Evolutionary conservation across 257 asterid genomes (phyloP).

Genomic region (Gentiana straminea): DNA sequence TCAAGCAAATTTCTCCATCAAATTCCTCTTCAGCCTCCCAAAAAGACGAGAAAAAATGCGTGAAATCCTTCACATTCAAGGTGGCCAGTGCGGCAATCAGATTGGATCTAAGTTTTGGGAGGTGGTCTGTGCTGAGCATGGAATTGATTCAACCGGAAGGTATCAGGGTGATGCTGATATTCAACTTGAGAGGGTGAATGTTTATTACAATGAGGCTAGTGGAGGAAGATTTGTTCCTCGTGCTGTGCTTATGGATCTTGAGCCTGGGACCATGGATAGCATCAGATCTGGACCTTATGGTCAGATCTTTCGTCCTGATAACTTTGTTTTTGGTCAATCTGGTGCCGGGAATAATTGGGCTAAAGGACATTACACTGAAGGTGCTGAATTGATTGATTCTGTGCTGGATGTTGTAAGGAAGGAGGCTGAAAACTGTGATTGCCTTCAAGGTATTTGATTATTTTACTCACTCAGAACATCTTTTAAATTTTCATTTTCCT

Average conservation of each 20-base stretch:
- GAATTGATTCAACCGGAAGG: slow-evolving; percentile 37
- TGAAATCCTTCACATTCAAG: slow-evolving; percentile 44
- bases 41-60: slow-evolving; percentile 19
- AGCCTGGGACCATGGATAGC: slow-evolving; percentile 47
- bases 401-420: slow-evolving; percentile 44
- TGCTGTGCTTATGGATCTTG: slow-evolving; percentile 42
- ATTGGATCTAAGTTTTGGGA: slow-evolving; percentile 43
- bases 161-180: slow-evolving; percentile 34
- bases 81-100: slow-evolving; percentile 49
- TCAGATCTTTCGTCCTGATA: slow-evolving; percentile 41
- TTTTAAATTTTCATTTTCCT: background rate
- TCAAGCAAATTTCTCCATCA: too few relatives aligned
- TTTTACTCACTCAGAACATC: slow-evolving; percentile 6
- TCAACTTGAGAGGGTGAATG: slow-evolving; percentile 37
- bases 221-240: slow-evolving; percentile 37
- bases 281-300: slow-evolving; percentile 36
- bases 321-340: slow-evolving; percentile 38
- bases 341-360: slow-evolving; percentile 48
- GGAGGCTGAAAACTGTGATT: slow-evolving; percentile 41
- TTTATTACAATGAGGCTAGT: slow-evolving; percentile 39
- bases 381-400: slow-evolving; percentile 45
- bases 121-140: slow-evolving; percentile 45
- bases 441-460: slow-evolving; percentile 31
- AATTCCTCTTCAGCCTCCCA: too few relatives aligned
- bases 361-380: slow-evolving; percentile 41